phyloP scores from a whole-genome alignment of 257 asterid genomes.

The Fraxinus americana region DNA sequence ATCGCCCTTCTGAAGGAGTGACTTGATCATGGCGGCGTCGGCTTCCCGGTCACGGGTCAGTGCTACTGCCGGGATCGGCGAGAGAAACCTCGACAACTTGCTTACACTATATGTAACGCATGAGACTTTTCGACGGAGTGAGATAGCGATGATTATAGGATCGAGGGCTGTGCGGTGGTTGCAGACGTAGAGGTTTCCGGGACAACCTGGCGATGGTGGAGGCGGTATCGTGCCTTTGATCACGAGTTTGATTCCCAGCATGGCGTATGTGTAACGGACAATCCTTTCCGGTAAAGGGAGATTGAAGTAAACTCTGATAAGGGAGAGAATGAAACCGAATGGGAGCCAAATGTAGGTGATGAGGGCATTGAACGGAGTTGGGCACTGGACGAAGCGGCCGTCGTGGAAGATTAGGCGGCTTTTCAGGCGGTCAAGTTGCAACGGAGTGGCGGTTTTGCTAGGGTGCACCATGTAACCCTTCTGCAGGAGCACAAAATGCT shows the following conservation, averaged over 20 bases:
- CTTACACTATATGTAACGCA: constrained; percentile 91
- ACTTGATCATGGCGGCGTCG: constrained; percentile 76
- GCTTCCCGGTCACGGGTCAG: constrained; percentile 83
- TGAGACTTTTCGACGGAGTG: constrained; percentile 80
- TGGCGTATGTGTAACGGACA: constrained; percentile 80
- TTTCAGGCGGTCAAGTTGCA: constrained; percentile 71
- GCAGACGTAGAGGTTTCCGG: constrained; percentile 94
- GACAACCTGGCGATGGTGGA: constrained; percentile 63
- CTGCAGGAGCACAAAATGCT: constrained; percentile 39
- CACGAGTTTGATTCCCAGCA: constrained; percentile 87
- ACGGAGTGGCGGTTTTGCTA: constrained; percentile 56
- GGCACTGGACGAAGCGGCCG: constrained; percentile 87
- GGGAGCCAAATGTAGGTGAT: constrained; percentile 93
- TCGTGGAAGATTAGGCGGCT: constrained; percentile 87
- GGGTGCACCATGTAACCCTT: constrained; percentile 94
- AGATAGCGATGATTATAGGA: constrained; percentile 83
- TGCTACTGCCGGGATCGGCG: constrained; percentile 96
- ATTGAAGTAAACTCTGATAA: constrained; percentile 90
- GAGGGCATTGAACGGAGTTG: constrained; percentile 79
- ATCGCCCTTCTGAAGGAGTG: constrained; percentile 79
- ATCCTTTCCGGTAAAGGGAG: constrained; percentile 92
- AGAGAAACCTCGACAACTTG: constrained; percentile 74
- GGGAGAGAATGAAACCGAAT: constrained; percentile 74
- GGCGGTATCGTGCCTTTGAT: constrained; percentile 87
- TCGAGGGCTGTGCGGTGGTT: constrained; percentile 95